phyloP scores from a whole-genome alignment of 768 basidiomycete species.

The Tricholoma terreum region DNA sequence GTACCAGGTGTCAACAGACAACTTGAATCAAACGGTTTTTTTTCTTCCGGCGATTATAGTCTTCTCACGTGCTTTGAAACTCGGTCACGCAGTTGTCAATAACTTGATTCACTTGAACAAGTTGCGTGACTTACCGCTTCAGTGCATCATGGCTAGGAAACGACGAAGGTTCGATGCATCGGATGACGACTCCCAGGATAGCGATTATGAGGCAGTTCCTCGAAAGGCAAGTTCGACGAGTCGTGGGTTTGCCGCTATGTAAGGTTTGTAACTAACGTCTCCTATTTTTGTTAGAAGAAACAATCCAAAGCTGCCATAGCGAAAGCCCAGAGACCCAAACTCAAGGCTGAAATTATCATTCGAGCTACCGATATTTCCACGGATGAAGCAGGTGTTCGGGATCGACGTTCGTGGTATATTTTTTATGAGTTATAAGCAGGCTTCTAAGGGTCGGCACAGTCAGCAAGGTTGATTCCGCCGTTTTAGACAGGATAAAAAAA shows the following conservation, averaged over 20 bases:
- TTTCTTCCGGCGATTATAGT: too few species aligned
- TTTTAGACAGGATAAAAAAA: not conserved
- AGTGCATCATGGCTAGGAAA: not conserved
- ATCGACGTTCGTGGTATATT: not conserved
- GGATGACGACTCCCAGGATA: constrained; percentile 1
- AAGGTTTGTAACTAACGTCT: not conserved
- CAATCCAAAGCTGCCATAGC: not conserved
- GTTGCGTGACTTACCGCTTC: too few species aligned
- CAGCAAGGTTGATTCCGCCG: not conserved
- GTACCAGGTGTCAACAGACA: too few species aligned
- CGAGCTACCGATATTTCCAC: not conserved
- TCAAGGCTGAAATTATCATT: not conserved
- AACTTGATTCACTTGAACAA: too few species aligned
- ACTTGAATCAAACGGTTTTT: too few species aligned
- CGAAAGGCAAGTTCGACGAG: not conserved
- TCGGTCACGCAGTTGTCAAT: too few species aligned
- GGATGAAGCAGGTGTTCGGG: not conserved
- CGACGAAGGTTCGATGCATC: not conserved
- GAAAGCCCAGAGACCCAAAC: not conserved
- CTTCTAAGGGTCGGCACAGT: not conserved
- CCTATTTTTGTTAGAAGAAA: not conserved
- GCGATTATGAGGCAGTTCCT: not conserved
- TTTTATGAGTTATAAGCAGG: too few species aligned
- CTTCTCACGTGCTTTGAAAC: too few species aligned
- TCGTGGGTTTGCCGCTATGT: not conserved